Conservation (phyloP, 345 rosid genomes). For the Syzygium grande region DNA sequence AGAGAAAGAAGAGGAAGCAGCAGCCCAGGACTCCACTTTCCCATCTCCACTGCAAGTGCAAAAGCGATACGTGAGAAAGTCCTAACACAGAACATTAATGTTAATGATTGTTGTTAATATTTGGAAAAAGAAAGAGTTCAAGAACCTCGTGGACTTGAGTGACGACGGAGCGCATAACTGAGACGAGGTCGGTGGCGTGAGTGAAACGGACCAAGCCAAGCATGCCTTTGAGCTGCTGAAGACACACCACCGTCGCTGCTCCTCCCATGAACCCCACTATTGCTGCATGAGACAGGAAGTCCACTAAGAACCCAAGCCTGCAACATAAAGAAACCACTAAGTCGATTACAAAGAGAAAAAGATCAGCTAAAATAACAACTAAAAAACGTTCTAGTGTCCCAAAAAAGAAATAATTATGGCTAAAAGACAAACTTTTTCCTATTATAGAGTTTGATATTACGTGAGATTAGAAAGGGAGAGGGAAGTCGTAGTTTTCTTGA, state of each 20-base stretch:
- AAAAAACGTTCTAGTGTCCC: neutral
- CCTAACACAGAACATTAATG: neutral
- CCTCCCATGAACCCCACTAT: conserved; percentile 99
- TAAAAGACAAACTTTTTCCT: neutral
- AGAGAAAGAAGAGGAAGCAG: conserved; percentile 81
- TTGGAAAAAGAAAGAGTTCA: neutral
- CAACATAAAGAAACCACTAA: neutral
- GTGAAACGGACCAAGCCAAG: conserved; percentile 82
- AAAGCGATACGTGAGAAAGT: neutral
- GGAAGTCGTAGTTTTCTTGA: neutral
- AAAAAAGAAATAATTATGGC: neutral
- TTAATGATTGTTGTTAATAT: neutral
- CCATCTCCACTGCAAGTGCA: conserved; percentile 83
- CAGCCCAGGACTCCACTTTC: conserved; percentile 80
- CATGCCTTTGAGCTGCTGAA: conserved; percentile 90
- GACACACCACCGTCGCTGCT: conserved; percentile 95
- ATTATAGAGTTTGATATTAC: neutral
- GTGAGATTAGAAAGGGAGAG: neutral
- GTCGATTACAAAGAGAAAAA: neutral
- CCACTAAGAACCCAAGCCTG: conserved; percentile 92
- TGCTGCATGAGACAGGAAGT: conserved; percentile 90
- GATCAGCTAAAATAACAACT: neutral
- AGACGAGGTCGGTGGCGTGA: conserved; percentile 61
- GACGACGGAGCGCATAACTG: conserved; percentile 78
- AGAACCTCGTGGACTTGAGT: conserved; percentile 66